These are phyloP conservation scores for Tetrapyrgos nigripes DNA, from an alignment of 1,284 basidiomycete species.

Conservation along the genomic window DNA sequence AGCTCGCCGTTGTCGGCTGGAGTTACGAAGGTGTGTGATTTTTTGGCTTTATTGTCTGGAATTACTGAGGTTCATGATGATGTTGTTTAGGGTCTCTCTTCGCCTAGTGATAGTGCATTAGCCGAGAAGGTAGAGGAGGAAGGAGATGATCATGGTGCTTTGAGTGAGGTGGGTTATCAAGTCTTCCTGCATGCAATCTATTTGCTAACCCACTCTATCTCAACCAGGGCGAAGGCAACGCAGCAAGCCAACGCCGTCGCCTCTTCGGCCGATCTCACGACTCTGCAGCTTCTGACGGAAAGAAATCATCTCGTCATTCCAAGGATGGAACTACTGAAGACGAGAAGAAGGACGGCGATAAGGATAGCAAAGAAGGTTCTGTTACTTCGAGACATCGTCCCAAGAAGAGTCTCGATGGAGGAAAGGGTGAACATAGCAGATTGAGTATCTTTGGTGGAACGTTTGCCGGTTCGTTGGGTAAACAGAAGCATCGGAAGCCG, in stretches of 20 bases:
- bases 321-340: conserved; percentile 28
- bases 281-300: conserved; percentile 47
- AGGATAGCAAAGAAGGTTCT: conserved; percentile 37
- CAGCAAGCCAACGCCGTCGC: conserved; percentile 46
- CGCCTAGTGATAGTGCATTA: conserved; percentile 67
- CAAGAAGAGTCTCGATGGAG: conserved; percentile 59
- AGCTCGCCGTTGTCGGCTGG: neutral
- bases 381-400: conserved; percentile 46
- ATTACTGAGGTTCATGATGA: conserved; percentile 25
- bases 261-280: conserved; percentile 67
- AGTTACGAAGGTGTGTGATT: neutral
- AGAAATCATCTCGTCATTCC: conserved; percentile 32
- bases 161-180: conserved; percentile 70
- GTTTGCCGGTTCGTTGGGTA: conserved; percentile 59
- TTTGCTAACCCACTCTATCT: neutral
- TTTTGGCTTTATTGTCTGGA: neutral
- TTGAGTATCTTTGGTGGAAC: conserved; percentile 79
- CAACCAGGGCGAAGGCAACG: conserved; percentile 50
- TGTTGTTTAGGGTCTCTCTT: conserved; percentile 37
- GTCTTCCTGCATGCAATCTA: neutral
- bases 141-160: conserved; percentile 64
- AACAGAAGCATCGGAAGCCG: conserved; percentile 74
- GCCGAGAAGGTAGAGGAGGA: conserved; percentile 52
- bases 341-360: conserved; percentile 22
- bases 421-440: conserved; percentile 57